Evolutionary conservation across 257 asterid species (phyloP), one percentile per base, ranked within the genome.

Genomic region (Nyctanthes arbortristis): DNA sequence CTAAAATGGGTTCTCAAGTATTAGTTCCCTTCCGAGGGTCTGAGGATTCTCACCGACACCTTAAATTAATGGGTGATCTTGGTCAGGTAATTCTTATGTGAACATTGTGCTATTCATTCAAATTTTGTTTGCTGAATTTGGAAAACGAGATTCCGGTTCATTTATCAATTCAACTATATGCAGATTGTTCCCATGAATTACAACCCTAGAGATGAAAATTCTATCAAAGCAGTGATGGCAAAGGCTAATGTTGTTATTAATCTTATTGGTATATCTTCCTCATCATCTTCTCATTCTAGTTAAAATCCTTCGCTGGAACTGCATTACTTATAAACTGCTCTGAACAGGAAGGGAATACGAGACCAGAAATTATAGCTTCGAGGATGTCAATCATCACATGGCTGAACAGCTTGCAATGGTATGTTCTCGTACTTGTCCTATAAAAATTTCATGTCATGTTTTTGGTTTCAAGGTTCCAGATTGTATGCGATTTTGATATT

Each of bases 161-260:
- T 10, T 34, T 30, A 52, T 52, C 49, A 18, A 34, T 52, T 61
- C 31, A 35, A 22, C 55, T 2, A 10, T 39, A 4, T 71, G 84
- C 89, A 94, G 99, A 88, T 94, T 76, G 97, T 94, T 82, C 99
- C 99, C 49, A 91, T 94, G 99, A 80, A 87, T 73, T 94, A 86
- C 77, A 71, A 89, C 75, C 99, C 97, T 62, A 87, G 99, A 75
- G 97, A 94, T 77, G 97, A 88, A 62, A 69, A 77, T 75, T 91
- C 99, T 20, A 77, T 94, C 73, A 94, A 91, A 85, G 99, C 97
- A 20, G 96, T 85, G 72, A 89, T 94, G 99, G 99, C 97, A 59
- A 94, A 94, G 85, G 98, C 96, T 66, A 94, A 94, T 75, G 97
- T 94, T 81, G 97, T 94, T 61, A 94, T 94, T 72, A 91, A 94